These are phyloP conservation scores for Candida quercuum DNA, from an alignment of 805 yeast species.

Conservation along the genomic window DNA sequence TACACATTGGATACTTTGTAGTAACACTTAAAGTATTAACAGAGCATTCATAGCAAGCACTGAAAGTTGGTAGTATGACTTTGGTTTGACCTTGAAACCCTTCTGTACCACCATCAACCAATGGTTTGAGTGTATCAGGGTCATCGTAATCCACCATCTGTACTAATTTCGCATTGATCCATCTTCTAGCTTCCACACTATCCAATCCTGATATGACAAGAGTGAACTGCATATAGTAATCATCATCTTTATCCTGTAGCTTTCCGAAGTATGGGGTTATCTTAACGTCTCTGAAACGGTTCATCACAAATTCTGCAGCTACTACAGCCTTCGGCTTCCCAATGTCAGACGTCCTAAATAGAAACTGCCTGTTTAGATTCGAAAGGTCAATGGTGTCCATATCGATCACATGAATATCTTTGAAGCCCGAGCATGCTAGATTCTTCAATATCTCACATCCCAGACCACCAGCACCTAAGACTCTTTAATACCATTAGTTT, in stretches of 20 bases:
- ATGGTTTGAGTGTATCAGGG: conserved; percentile 47
- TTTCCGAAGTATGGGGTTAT: conserved; percentile 59
- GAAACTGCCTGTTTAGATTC: conserved; percentile 85
- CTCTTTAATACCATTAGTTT: conserved; percentile 17
- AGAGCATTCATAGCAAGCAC: conserved; percentile 93
- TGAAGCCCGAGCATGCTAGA: conserved; percentile 65
- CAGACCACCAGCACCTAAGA: conserved; percentile 93
- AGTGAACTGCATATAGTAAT: conserved; percentile 62
- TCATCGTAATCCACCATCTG: conserved; percentile 52
- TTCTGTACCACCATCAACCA: conserved; percentile 94
- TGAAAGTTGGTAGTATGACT: conserved; percentile 76
- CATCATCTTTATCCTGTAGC: conserved; percentile 57
- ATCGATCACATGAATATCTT: conserved; percentile 80
- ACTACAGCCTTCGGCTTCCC: conserved; percentile 78
- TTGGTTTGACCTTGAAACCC: conserved; percentile 91
- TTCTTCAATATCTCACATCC: conserved; percentile 89
- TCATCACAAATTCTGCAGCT: conserved; percentile 57
- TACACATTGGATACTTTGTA: conserved; percentile 81
- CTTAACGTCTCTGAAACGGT: conserved; percentile 37
- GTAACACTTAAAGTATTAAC: conserved; percentile 60
- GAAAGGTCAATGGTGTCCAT: conserved; percentile 90
- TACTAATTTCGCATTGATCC: conserved; percentile 73
- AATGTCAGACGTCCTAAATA: conserved; percentile 76
- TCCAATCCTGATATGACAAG: conserved; percentile 85
- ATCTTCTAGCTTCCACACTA: conserved; percentile 82